A percentile compares a stretch with the other conserved stretches of the same genome.
These are phyloP conservation scores for Pyrenophora seminiperda DNA, from an alignment of 2,329 filamentous ascomycete species.

Conservation along the genomic window DNA sequence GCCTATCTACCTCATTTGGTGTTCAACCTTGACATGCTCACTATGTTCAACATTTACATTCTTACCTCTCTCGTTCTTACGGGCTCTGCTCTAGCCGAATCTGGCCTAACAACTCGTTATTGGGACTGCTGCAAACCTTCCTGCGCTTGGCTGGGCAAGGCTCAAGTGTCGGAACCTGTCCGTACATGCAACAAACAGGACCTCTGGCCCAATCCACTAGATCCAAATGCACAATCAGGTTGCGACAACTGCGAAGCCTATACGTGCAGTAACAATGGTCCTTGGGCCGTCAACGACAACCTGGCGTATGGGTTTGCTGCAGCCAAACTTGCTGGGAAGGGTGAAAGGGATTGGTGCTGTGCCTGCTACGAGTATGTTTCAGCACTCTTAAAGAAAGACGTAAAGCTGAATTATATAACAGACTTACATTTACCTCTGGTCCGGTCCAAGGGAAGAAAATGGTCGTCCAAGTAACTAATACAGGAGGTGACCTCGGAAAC, in stretches of 20 bases:
- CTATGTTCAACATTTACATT: too few species aligned
- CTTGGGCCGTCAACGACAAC: constrained; percentile 57
- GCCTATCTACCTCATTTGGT: too few species aligned
- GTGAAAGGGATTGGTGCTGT: constrained; percentile 67
- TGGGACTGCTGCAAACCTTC: constrained; percentile 47
- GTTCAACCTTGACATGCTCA: too few species aligned
- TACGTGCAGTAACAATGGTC: constrained; percentile 61
- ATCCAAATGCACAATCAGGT: constrained; percentile 47
- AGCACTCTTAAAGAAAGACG: neutral
- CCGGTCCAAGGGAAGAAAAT: constrained; percentile 64
- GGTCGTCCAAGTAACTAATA: constrained; percentile 69
- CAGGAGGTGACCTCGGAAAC: constrained; percentile 49
- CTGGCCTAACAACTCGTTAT: constrained; percentile 15
- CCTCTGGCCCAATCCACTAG: constrained; percentile 58
- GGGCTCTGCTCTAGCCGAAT: too few species aligned
- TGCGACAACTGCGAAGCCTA: constrained; percentile 60
- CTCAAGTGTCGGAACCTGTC: constrained; percentile 56
- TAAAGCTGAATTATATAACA: constrained; percentile 13
- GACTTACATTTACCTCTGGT: constrained; percentile 63
- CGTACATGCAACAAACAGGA: constrained; percentile 59
- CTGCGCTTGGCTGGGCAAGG: constrained; percentile 63
- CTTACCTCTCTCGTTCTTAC: too few species aligned
- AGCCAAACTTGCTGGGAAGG: constrained; percentile 59
- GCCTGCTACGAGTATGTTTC: constrained; percentile 61
- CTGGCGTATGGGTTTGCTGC: constrained; percentile 69